Percentiles rank a stretch among this genome's conserved stretches.
phyloP scores from a whole-genome alignment of 352 stramenopile species.

The Phytophthora vignae region DNA sequence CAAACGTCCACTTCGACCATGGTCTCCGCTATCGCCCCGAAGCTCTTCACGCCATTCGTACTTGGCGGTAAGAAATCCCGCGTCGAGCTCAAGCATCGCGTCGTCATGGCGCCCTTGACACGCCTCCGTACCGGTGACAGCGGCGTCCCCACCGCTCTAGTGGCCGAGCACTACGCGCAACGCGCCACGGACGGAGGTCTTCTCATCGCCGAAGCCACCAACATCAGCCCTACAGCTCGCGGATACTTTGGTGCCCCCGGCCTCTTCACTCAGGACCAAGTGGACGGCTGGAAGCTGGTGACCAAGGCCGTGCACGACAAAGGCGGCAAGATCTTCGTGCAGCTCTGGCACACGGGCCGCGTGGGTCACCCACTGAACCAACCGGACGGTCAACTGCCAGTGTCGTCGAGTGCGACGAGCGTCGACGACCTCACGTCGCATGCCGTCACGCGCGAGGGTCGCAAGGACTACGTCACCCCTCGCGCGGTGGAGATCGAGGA shows the following conservation, averaged over 20 bases:
- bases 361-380: slow-evolving; percentile 14
- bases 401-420: slow-evolving; percentile 6
- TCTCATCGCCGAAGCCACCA: slow-evolving; percentile 60
- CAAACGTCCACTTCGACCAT: not conserved
- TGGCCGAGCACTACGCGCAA: slow-evolving; percentile 49
- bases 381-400: slow-evolving; percentile 13
- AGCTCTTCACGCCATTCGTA: not conserved
- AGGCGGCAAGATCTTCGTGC: slow-evolving; percentile 15
- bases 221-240: slow-evolving; percentile 34
- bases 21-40: not conserved
- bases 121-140: slow-evolving; percentile 26
- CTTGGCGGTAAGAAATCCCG: slow-evolving; percentile 22
- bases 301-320: slow-evolving; percentile 43
- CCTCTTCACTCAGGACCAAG: slow-evolving; percentile 53
- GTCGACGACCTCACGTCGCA: slow-evolving; percentile 8
- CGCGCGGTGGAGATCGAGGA: slow-evolving; percentile 70
- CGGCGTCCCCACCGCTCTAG: slow-evolving; percentile 30
- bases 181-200: slow-evolving; percentile 47
- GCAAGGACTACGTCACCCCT: slow-evolving; percentile 52
- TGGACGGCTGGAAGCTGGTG: slow-evolving; percentile 25
- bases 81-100: slow-evolving; percentile 45
- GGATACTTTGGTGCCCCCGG: slow-evolving; percentile 29
- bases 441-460: slow-evolving; percentile 16
- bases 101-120: slow-evolving; percentile 57
- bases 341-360: slow-evolving; percentile 16